Conservation (phyloP, 176 grass and related monocot species). For the Oryza officinalis region DNA sequence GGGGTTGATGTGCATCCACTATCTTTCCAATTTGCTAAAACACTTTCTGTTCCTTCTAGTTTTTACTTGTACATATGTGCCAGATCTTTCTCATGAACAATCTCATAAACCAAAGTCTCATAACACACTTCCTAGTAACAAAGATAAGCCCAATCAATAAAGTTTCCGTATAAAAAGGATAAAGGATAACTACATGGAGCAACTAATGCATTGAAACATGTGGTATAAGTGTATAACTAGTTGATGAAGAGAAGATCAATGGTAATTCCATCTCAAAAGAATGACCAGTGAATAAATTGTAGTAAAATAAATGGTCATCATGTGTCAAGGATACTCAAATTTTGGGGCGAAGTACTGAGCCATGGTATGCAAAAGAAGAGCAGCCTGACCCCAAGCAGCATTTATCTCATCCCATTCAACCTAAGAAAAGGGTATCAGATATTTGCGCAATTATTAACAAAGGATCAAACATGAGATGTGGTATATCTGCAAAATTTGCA, state of each 20-base stretch:
- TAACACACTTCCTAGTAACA: neutral
- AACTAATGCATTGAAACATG: neutral
- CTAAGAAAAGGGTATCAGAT: slow-evolving; percentile 34
- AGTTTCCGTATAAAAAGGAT: neutral
- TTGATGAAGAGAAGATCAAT: neutral
- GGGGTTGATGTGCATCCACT: neutral
- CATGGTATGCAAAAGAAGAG: slow-evolving; percentile 96
- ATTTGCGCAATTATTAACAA: slow-evolving; percentile 12
- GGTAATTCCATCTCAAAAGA: slow-evolving; percentile 3
- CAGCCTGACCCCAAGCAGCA: slow-evolving; percentile 98
- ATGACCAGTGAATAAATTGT: neutral
- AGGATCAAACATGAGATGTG: neutral
- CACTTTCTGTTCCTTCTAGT: neutral
- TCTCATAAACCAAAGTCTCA: neutral
- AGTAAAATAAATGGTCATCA: slow-evolving; percentile 13
- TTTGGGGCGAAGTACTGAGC: slow-evolving; percentile 85
- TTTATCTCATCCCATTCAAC: slow-evolving; percentile 99
- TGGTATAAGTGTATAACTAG: neutral
- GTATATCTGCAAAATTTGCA: slow-evolving; percentile 16
- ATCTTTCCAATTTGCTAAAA: neutral
- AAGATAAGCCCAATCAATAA: neutral
- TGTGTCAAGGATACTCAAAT: slow-evolving; percentile 58
- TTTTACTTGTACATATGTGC: neutral
- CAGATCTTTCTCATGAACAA: neutral
- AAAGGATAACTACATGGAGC: neutral